phyloP scores from a whole-genome alignment of 2,329 filamentous ascomycete genomes.

The Ophiostoma sp. region DNA sequence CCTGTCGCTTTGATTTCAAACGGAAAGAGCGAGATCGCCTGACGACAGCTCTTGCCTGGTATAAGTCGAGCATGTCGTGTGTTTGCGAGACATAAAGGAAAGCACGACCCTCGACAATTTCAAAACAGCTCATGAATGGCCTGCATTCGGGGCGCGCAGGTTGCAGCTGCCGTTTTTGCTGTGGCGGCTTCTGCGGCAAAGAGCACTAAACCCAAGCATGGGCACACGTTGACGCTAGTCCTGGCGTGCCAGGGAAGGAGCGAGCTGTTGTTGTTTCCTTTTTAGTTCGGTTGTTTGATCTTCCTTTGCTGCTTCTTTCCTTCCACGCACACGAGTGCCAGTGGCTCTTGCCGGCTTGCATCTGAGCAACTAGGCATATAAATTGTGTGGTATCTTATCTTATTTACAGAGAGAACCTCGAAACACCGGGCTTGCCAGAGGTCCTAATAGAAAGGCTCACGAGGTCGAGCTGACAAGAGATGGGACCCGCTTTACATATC shows the following conservation, averaged over 20 bases:
- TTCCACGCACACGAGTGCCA: too few relatives aligned
- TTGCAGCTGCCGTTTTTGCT: background rate
- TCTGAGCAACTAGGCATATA: too few relatives aligned
- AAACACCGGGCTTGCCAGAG: too few relatives aligned
- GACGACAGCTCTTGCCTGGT: background rate
- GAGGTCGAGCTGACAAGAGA: too few relatives aligned
- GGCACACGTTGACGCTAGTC: too few relatives aligned
- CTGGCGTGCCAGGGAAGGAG: too few relatives aligned
- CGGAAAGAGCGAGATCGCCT: background rate
- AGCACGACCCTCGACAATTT: background rate
- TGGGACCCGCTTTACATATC: too few relatives aligned
- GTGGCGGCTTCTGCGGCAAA: constrained; percentile 10
- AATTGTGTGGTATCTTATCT: too few relatives aligned
- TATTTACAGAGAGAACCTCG: too few relatives aligned
- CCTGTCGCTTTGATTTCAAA: background rate
- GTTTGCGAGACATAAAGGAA: background rate
- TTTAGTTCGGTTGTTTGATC: background rate
- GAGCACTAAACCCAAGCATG: background rate
- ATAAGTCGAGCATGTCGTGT: background rate
- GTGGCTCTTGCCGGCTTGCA: too few relatives aligned
- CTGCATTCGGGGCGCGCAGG: background rate
- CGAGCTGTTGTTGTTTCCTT: background rate
- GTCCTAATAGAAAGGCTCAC: too few relatives aligned
- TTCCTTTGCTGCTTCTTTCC: too few relatives aligned
- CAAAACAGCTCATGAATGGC: background rate